Conservation (phyloP, 169 alveolate species). For the Neospora caninum region DNA sequence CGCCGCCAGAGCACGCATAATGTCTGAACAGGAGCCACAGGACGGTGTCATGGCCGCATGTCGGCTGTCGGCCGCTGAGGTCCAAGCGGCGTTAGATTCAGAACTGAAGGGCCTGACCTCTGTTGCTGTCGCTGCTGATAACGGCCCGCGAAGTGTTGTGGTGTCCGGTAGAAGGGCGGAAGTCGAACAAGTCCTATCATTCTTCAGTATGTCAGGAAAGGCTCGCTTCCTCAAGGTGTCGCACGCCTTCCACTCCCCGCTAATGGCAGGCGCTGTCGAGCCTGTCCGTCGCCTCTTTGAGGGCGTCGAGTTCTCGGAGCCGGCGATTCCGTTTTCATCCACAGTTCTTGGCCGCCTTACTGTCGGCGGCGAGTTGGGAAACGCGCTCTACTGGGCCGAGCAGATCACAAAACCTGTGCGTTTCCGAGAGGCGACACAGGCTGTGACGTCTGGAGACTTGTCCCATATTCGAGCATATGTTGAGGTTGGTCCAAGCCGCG, state of each 20-base stretch:
- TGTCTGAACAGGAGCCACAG: slow-evolving; percentile 17
- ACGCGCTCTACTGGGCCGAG: background rate
- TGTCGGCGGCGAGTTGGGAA: background rate
- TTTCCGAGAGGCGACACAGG: background rate
- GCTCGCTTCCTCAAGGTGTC: slow-evolving; percentile 58
- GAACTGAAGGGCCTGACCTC: slow-evolving; percentile 22
- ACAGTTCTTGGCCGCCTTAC: background rate
- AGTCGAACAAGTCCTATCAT: slow-evolving; percentile 53
- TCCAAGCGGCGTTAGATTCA: slow-evolving; percentile 12
- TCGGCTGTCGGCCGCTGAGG: slow-evolving; percentile 39
- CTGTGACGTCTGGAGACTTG: background rate
- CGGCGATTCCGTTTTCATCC: background rate
- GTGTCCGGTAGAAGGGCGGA: slow-evolving; percentile 71
- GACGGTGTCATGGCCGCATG: slow-evolving; percentile 65
- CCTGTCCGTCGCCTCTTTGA: background rate
- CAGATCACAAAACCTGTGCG: background rate
- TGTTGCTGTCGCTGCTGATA: slow-evolving; percentile 71
- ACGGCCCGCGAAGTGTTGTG: slow-evolving; percentile 75
- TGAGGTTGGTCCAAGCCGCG: background rate
- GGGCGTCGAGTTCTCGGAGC: background rate
- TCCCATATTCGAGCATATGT: background rate
- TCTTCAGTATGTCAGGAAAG: slow-evolving; percentile 36
- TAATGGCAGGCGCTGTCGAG: slow-evolving; percentile 57
- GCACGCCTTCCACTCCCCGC: slow-evolving; percentile 58
- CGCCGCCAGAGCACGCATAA: slow-evolving; percentile 34